Evolutionary conservation across 768 basidiomycete species (phyloP).

Genomic region (Leccinellum luteum): DNA sequence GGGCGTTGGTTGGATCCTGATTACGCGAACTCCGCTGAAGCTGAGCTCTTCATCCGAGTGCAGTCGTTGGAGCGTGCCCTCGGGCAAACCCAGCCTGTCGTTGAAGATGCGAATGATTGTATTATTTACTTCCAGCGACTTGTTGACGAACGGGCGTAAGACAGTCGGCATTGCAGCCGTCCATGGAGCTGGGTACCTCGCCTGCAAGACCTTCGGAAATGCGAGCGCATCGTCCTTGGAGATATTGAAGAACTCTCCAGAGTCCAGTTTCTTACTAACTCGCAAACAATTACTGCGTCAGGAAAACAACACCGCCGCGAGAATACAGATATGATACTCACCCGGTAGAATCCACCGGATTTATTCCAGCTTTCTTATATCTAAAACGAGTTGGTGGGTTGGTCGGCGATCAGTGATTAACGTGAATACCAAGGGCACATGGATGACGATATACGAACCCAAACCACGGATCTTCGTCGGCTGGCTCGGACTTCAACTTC

Average conservation of each 20-base stretch:
- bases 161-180: conserved; percentile 47
- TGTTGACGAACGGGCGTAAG: conserved; percentile 52
- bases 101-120: conserved; percentile 48
- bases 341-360: conserved; percentile 29
- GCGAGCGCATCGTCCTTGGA: no score
- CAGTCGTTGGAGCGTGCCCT: conserved; percentile 40
- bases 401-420: no score
- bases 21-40: conserved; percentile 56
- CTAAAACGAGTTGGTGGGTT: no score
- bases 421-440: no score
- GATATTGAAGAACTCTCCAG: no score
- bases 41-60: conserved; percentile 48
- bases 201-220: conserved; percentile 50
- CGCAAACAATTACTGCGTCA: not conserved
- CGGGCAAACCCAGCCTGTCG: no score
- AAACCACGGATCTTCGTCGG: no score
- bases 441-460: no score
- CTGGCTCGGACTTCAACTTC: no score
- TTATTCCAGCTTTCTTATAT: not conserved
- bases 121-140: conserved; percentile 54
- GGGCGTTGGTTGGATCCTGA: conserved; percentile 43
- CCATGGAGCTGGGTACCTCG: conserved; percentile 56
- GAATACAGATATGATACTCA: conserved; percentile 8
- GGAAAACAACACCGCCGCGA: not conserved
- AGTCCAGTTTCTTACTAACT: no score